These are phyloP conservation scores for Pyrus hybrid DNA, from an alignment of 331 rosid species.

Conservation along the genomic window DNA sequence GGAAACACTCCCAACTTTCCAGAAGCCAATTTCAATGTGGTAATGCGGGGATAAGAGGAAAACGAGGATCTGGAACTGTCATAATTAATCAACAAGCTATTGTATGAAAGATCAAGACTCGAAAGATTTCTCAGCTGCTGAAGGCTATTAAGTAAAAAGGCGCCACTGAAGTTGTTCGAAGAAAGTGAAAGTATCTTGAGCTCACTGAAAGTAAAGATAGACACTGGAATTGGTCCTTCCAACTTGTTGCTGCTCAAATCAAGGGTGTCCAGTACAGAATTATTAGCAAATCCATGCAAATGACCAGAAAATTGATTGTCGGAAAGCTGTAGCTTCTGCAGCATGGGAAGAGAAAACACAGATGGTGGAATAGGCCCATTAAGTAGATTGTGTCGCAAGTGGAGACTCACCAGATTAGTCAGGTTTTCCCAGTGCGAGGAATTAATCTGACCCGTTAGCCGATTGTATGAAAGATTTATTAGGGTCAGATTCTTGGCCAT, in stretches of 20 bases:
- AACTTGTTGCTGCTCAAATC: slow-evolving; percentile 40
- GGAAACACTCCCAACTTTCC: not conserved
- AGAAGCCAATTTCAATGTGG: slow-evolving; percentile 25
- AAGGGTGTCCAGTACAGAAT: not conserved
- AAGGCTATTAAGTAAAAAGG: not conserved
- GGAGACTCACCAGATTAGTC: not conserved
- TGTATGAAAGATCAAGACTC: slow-evolving; percentile 42
- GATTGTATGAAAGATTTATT: slow-evolving; percentile 20
- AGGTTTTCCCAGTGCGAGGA: slow-evolving; percentile 6
- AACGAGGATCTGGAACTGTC: not conserved
- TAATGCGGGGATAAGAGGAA: slow-evolving; percentile 15
- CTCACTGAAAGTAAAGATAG: slow-evolving; percentile 5
- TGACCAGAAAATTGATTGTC: not conserved
- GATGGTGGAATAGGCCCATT: slow-evolving; percentile 10
- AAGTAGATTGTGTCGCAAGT: slow-evolving; percentile 6
- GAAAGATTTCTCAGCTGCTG: slow-evolving; percentile 23
- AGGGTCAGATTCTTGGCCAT: slow-evolving; percentile 13
- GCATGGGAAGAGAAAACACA: not conserved
- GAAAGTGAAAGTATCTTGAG: slow-evolving; percentile 31
- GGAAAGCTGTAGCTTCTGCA: not conserved
- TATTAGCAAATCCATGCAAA: not conserved
- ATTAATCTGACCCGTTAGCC: not conserved
- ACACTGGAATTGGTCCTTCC: slow-evolving; percentile 35
- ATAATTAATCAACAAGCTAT: slow-evolving; percentile 15
- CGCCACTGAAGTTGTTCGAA: slow-evolving; percentile 38